A percentile compares a stretch with the other conserved stretches of the same genome.
These are phyloP conservation scores for Xylariaceae sp. DNA, from an alignment of 2,329 filamentous ascomycete genomes.

Conservation along the genomic window DNA sequence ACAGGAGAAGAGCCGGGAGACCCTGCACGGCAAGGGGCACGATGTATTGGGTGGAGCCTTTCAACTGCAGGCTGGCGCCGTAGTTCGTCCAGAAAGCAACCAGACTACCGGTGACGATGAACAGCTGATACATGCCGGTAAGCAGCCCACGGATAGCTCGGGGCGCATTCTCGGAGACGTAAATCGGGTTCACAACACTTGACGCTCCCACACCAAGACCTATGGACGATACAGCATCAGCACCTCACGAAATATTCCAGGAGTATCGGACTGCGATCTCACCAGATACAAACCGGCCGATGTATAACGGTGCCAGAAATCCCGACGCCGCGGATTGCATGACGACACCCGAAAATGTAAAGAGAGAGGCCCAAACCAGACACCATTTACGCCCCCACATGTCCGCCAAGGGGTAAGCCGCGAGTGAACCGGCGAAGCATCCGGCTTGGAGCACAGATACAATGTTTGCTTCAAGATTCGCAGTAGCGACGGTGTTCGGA, in stretches of 20 bases:
- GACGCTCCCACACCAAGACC: constrained; percentile 42
- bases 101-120: constrained; percentile 43
- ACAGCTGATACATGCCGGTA: constrained; percentile 45
- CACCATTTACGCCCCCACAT: constrained; percentile 50
- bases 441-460: constrained; percentile 53
- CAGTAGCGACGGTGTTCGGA: constrained; percentile 39
- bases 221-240: constrained; percentile 8
- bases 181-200: constrained; percentile 42
- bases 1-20: constrained; percentile 57
- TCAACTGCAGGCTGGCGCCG: constrained; percentile 39
- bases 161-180: constrained; percentile 44
- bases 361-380: constrained; percentile 49
- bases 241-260: too few species aligned
- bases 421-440: constrained; percentile 39
- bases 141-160: constrained; percentile 43
- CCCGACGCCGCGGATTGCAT: constrained; percentile 57
- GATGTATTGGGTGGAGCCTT: constrained; percentile 41
- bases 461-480: constrained; percentile 59
- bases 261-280: neutral
- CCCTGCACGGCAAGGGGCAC: constrained; percentile 61
- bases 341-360: constrained; percentile 56
- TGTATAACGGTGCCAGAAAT: constrained; percentile 56
- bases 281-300: constrained; percentile 53
- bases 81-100: constrained; percentile 51
- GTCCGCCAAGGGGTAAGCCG: constrained; percentile 50